A percentile compares a stretch with the other conserved stretches of the same genome.
Conservation (phyloP, 192 early-diverging fungal genomes). For the Coemansia sp. region DNA sequence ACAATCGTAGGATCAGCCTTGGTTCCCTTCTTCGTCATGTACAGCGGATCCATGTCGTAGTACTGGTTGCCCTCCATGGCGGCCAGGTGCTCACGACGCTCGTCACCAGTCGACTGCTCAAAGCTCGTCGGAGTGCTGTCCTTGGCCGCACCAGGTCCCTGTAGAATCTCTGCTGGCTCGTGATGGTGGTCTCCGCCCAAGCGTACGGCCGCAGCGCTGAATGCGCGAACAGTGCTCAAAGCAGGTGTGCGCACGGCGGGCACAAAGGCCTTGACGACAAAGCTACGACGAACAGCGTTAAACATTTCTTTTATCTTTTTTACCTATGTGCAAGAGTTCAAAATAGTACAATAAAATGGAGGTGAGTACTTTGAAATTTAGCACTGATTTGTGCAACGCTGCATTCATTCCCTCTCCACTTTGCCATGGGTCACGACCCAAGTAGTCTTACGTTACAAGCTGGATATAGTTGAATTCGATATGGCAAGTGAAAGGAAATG, state of each 20-base stretch:
- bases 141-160: conserved; percentile 69
- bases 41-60: conserved; percentile 85
- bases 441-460: conserved; percentile 3
- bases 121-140: conserved; percentile 80
- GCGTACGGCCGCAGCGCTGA: conserved; percentile 31
- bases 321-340: background rate
- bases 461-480: background rate
- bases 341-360: background rate
- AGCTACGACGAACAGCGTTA: conserved; percentile 38
- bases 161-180: conserved; percentile 28
- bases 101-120: conserved; percentile 88
- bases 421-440: background rate
- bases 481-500: conserved; percentile 4
- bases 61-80: conserved; percentile 85
- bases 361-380: conserved; percentile 2
- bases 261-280: conserved; percentile 25
- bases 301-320: conserved; percentile 30
- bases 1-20: conserved; percentile 86
- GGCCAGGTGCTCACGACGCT: conserved; percentile 87
- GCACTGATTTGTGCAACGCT: background rate
- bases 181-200: conserved; percentile 30
- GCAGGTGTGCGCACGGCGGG: conserved; percentile 5
- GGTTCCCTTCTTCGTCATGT: conserved; percentile 76
- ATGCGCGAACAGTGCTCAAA: conserved; percentile 18
- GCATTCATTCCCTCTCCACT: background rate